These are phyloP conservation scores for Dioszegia crocea DNA, from an alignment of 768 basidiomycete genomes.

Conservation along the genomic window DNA sequence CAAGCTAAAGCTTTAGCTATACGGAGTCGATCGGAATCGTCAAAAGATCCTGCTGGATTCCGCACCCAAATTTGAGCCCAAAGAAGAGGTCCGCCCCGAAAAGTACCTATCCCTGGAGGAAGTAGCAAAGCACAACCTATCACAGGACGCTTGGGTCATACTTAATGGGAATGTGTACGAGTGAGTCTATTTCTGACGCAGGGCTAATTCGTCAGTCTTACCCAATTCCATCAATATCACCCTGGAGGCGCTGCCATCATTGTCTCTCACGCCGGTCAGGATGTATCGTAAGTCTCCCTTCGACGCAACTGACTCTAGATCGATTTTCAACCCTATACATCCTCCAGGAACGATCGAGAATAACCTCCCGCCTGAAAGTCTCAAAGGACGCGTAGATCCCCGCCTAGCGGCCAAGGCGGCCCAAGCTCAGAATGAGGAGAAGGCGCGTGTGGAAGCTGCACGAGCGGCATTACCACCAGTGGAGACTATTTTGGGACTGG, in stretches of 20 bases:
- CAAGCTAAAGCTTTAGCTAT: background rate
- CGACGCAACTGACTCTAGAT: conserved; percentile 6
- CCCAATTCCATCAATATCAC: conserved; percentile 38
- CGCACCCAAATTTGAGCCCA: background rate
- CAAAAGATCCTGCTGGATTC: background rate
- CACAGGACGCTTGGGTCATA: conserved; percentile 48
- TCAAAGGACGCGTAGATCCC: conserved; percentile 41
- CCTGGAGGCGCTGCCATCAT: conserved; percentile 46
- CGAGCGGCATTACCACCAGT: conserved; percentile 34
- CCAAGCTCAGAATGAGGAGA: conserved; percentile 21
- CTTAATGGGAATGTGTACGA: conserved; percentile 47
- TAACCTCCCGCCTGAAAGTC: conserved; percentile 30
- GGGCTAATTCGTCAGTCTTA: conserved; percentile 24
- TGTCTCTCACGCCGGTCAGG: conserved; percentile 40
- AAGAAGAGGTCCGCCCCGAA: background rate
- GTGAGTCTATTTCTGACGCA: conserved; percentile 21
- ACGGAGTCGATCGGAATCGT: background rate
- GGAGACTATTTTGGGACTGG: conserved; percentile 41
- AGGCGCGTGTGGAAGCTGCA: conserved; percentile 20
- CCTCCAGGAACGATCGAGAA: conserved; percentile 41
- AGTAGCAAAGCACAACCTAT: conserved; percentile 37
- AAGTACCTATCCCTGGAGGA: conserved; percentile 22
- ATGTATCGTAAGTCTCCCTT: conserved; percentile 42
- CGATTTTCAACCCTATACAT: conserved; percentile 41
- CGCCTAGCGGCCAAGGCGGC: conserved; percentile 23